phyloP scores from a whole-genome alignment of 163 green algal genomes.

The Coccomyxa subellipsoidea region DNA sequence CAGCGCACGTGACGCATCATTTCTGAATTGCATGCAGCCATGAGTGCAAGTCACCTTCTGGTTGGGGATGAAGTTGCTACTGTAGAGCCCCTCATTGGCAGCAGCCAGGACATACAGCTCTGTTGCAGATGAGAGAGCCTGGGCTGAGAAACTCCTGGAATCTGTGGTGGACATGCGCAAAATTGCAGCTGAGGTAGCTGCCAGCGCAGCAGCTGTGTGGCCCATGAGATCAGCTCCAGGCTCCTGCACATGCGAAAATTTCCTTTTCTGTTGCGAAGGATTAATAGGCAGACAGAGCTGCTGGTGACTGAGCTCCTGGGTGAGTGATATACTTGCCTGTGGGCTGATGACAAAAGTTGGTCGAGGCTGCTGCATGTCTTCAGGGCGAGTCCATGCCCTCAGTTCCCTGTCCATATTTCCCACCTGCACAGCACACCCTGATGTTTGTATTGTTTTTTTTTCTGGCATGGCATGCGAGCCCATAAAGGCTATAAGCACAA shows the following conservation, averaged over 20 bases:
- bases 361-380: constrained; percentile 35
- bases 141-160: not conserved
- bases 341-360: constrained; percentile 4
- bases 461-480: too few species aligned
- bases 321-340: not conserved
- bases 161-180: not conserved
- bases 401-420: constrained; percentile 18
- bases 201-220: constrained; percentile 29
- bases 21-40: too few species aligned
- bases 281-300: not conserved
- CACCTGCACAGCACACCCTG: constrained; percentile 14
- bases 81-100: constrained; percentile 34
- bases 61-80: not conserved
- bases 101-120: constrained; percentile 35
- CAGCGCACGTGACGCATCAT: too few species aligned
- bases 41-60: not conserved
- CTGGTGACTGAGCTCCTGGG: not conserved
- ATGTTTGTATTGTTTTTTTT: too few species aligned
- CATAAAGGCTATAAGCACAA: too few species aligned
- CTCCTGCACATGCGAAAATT: not conserved
- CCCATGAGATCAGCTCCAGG: constrained; percentile 36
- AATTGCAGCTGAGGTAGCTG: constrained; percentile 28
- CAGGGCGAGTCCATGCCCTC: constrained; percentile 30
- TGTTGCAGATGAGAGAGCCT: not conserved
- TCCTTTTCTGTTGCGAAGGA: not conserved